Base-by-base conservation (phyloP, 2,329 filamentous ascomycete genomes). In the Trichoderma sp. region DNA sequence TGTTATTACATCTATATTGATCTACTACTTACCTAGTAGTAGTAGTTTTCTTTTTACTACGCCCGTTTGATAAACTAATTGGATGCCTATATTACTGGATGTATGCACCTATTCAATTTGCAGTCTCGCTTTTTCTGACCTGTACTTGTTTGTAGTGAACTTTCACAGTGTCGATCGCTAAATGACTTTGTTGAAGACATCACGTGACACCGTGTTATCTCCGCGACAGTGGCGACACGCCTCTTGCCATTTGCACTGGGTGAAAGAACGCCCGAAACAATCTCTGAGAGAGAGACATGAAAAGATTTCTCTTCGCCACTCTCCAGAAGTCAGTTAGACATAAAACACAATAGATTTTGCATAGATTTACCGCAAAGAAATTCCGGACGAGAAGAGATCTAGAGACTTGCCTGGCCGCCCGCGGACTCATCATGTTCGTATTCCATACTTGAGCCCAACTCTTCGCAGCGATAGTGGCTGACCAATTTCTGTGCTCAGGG, bases 171-270 rank as follows among this genome's bases (percentile, higher is more conserved):
- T 69, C 26, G 64, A 73, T 71, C 61, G 68, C 3, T 4, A 28
- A 58, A 55, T 39, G 5, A 15, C 23, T 55, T 71, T n/a, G 12
- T 7, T 7, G 26, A 36, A 4, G 7, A 0, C 17, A 20, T 79
- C 80, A 81, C 79, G 64, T 80, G 78, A 79, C 78, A 79, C 77
- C 77, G 80, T 81, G 80, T 79, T 74, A 78, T 76, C 74, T 71
- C 70, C 77, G 75, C 72, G 75, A 73, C 57, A 62, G 71, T 43
- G 62, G 23, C 62, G 55, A 71, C 74, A 63, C 57, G 55, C 39
- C 28, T 66, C 68, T 43, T 28, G 32, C 71, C 72, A 73, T 70
- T 72, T 72, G 75, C 76, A 76, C 75, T 76, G 73, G 72, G 70
- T 50, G 13, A 53, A 69, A 36, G 67, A 69, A 62, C 67, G n/a